Percentiles rank a stretch among this genome's conserved stretches.
Evolutionary conservation across 768 basidiomycete species (phyloP).

Genomic region (Phylloporus sp.): DNA sequence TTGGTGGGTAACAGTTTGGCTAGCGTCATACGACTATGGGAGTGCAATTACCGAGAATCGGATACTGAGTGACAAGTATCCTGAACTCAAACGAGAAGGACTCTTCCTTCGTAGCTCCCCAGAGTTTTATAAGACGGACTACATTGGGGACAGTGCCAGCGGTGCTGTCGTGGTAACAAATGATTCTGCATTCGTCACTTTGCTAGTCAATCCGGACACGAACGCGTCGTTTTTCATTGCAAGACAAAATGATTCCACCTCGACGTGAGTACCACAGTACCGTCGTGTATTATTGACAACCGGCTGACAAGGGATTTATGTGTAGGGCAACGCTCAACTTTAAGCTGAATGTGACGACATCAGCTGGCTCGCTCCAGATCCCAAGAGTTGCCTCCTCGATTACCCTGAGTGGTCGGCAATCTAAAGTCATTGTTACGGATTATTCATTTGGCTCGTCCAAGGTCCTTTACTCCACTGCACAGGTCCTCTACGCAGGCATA

Average conservation of each 20-base stretch:
- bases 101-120: conserved; percentile 77
- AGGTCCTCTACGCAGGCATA: conserved; percentile 61
- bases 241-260: conserved; percentile 64
- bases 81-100: conserved; percentile 74
- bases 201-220: conserved; percentile 67
- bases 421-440: conserved; percentile 69
- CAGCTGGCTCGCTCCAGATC: conserved; percentile 48
- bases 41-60: conserved; percentile 66
- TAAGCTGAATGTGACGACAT: conserved; percentile 56
- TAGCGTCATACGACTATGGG: conserved; percentile 78
- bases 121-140: conserved; percentile 77
- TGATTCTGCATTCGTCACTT: conserved; percentile 52
- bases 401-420: conserved; percentile 65
- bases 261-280: conserved; percentile 49
- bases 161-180: conserved; percentile 43
- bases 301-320: background rate
- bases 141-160: conserved; percentile 59
- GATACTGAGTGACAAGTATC: conserved; percentile 61
- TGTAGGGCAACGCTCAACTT: conserved; percentile 41
- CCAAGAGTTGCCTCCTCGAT: conserved; percentile 53
- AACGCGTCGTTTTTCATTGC: conserved; percentile 64
- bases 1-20: background rate
- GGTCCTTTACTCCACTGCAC: conserved; percentile 68
- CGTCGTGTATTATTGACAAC: background rate
- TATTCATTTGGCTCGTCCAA: conserved; percentile 66